Base-by-base conservation (phyloP, 2,329 filamentous ascomycete genomes). In the Pyrenophora graminea region DNA sequence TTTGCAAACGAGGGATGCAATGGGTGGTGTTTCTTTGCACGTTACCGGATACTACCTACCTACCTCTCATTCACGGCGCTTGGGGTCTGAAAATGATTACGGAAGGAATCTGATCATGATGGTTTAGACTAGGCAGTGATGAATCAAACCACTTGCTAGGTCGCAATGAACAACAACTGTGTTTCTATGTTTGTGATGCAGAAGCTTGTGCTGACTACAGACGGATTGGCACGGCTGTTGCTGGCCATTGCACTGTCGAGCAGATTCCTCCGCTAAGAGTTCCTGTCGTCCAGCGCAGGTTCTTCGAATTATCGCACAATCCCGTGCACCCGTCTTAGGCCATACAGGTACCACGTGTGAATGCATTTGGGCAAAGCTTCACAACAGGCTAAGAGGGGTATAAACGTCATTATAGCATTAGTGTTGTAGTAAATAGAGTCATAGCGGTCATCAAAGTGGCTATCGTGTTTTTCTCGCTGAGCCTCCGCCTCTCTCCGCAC, bases 121-220 rank as follows among this genome's bases (percentile, higher is more conserved):
- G 63, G 68, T 62, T 64, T 70, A 71, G 61, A 66, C 67, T 71
- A 71, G 59, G 69, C 69, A 68, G 66, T 70, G 62, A 63, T 61
- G 58, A 62, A 68, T 59, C 58, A 64, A 66, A 59, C 43, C 64
- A 70, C 64, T 64, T 68, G 69, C 67, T 70, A 51, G 49, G 64
- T 66, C 60, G 56, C 50, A 63, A 62, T 56, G 52, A 62, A 63
- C 36, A 62, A 65, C 36, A 40, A 9, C 43, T 32, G 41, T 36
- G 18, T 45, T 38, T 30, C 40, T 23, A 21, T 42, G n/a, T 32
- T 43, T 15, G 51, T 57, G 56, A 51, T 49, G 44, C 33, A 12
- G 31, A 13, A 13, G 27, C 9, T 10, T 30, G 27, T 12, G 27
- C 3, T 30, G 27, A 30, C 10, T 30, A 13, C 27, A 13, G 9